Conservation (phyloP, 768 basidiomycete species). For the Hortiboletus campestris region DNA sequence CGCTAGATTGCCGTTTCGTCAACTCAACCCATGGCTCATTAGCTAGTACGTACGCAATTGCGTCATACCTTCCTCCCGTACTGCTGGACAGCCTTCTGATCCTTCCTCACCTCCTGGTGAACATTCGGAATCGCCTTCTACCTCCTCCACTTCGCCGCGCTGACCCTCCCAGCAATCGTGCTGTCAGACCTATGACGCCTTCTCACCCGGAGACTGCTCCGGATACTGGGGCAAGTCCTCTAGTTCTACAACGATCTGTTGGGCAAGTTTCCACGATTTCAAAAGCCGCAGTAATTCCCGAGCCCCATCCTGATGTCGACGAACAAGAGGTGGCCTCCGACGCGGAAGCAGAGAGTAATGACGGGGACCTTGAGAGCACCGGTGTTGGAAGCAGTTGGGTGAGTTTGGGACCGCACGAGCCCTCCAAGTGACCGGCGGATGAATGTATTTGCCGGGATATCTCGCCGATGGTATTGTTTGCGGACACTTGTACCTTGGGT, state of each 20-base stretch:
- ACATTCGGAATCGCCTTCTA: slow-evolving; percentile 58
- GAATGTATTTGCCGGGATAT: background rate
- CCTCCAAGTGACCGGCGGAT: slow-evolving; percentile 15
- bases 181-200: slow-evolving; percentile 15
- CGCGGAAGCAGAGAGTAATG: slow-evolving; percentile 66
- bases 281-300: slow-evolving; percentile 10
- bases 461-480: background rate
- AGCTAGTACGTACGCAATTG: slow-evolving; percentile 70
- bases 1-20: background rate
- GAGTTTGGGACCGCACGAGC: slow-evolving; percentile 42
- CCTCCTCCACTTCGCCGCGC: slow-evolving; percentile 46
- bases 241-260: slow-evolving; percentile 2
- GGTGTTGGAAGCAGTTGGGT: slow-evolving; percentile 69
- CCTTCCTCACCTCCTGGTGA: slow-evolving; percentile 64
- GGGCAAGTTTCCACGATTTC: slow-evolving; percentile 8
- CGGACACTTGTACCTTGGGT: background rate
- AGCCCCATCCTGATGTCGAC: slow-evolving; percentile 8
- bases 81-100: slow-evolving; percentile 64
- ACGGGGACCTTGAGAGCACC: slow-evolving; percentile 47
- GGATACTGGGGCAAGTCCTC: background rate
- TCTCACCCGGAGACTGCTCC: slow-evolving; percentile 11
- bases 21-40: slow-evolving; percentile 12
- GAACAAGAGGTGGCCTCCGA: slow-evolving; percentile 55
- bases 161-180: slow-evolving; percentile 29
- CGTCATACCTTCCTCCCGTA: slow-evolving; percentile 65